Base-by-base conservation (phyloP, 2,329 filamentous ascomycete genomes). In the Cladosporium sp. region DNA sequence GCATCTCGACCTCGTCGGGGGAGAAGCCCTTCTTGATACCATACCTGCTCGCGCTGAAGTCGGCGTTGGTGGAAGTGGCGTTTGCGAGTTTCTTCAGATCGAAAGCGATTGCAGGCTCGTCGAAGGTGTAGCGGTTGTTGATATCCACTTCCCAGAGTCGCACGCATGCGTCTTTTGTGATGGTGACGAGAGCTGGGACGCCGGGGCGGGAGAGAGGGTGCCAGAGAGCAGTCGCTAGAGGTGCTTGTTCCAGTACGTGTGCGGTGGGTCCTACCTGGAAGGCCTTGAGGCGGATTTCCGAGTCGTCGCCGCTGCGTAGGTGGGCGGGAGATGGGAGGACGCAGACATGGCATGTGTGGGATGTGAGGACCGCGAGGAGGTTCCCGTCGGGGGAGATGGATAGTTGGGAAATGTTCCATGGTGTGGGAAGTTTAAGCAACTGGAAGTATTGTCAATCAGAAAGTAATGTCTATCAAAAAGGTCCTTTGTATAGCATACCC, bases 221-320 rank as follows among this genome's bases (percentile, higher is more conserved):
- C 92, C 93, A 99, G 52, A 96, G 62, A 3, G 85, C 87, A 1
- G 89, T 89, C 18, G 85, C 84, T 51, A 99, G 78, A 1, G 88
- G 82, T 7, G 89, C 82, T 58, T 90, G 85, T 41, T 92, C 89
- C 43, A 91, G 85, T 43, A 96, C 89, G 69, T 97, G 92, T 3
- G 87, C 90, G 2, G 89, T 95, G 24, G 91, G 90, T 1, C 92
- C 92, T n/a, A 97, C 77, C 17, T 92, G 92, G 71, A 89, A 95
- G 47, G 89, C 89, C 68, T 89, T 95, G 24, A 91, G 78, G 63
- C 88, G 88, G 61, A 96, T 77, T 4, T 85, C 82, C 8, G 80
- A 77, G 41, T 71, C 75, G 62, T 92, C 88, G 40, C 79, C 76
- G 53, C 82, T 80, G 13, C 82, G 83, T 27, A 96, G 81, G 61